These are phyloP conservation scores for Tricholoma saponaceum DNA, from an alignment of 768 basidiomycete species.

Conservation along the genomic window DNA sequence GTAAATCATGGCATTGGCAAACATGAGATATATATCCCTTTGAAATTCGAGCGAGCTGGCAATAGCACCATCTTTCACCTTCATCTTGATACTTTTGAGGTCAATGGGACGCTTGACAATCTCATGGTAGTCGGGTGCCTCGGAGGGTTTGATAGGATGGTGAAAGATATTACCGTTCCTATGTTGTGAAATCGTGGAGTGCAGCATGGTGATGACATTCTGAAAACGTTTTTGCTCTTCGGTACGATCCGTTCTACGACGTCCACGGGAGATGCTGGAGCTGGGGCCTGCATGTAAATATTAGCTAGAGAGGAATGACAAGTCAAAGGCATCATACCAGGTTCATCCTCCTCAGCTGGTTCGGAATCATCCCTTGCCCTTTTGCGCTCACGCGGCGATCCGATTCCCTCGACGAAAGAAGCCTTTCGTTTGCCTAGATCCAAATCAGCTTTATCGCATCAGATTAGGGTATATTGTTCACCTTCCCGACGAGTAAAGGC, in stretches of 20 bases:
- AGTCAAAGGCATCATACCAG: constrained; percentile 27
- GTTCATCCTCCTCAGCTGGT: constrained; percentile 62
- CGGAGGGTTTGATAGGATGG: constrained; percentile 82
- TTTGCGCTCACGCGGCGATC: constrained; percentile 51
- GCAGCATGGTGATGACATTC: constrained; percentile 75
- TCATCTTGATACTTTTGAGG: constrained; percentile 86
- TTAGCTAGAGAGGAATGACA: not conserved
- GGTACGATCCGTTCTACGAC: constrained; percentile 32
- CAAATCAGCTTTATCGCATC: not conserved
- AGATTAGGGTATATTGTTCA: constrained; percentile 5
- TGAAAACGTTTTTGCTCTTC: constrained; percentile 70
- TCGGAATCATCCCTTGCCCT: constrained; percentile 65
- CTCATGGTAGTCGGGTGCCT: constrained; percentile 89
- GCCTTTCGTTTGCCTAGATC: constrained; percentile 64
- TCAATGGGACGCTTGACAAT: constrained; percentile 96
- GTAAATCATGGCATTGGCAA: constrained; percentile 97
- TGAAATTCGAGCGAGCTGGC: constrained; percentile 83
- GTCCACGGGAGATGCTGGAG: constrained; percentile 20
- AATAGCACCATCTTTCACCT: constrained; percentile 80
- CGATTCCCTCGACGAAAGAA: constrained; percentile 44
- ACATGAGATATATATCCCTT: constrained; percentile 89
- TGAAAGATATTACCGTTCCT: constrained; percentile 89
- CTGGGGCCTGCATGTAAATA: constrained; percentile 22
- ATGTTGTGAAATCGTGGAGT: constrained; percentile 79
- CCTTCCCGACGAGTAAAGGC: constrained; percentile 24